Evolutionary conservation across 108 stramenopile genomes (phyloP).

Genomic region (Cyclotella baltica): DNA sequence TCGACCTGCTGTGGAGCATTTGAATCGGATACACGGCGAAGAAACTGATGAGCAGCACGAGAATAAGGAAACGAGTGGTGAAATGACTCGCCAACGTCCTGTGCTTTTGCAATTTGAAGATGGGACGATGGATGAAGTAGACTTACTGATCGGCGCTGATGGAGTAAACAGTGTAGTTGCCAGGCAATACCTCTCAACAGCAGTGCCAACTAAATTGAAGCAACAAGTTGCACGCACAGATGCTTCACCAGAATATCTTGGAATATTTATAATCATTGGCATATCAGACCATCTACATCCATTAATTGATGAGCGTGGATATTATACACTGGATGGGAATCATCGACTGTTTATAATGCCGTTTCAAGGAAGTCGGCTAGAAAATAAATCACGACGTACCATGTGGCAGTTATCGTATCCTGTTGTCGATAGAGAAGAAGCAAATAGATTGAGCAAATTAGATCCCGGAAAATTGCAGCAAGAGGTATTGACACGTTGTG

Average conservation of each 20-base stretch:
- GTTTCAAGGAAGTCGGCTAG: constrained; percentile 66
- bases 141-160: constrained; percentile 86
- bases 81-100: constrained; percentile 17
- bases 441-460: constrained; percentile 37
- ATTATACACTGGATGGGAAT: constrained; percentile 78
- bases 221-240: constrained; percentile 15
- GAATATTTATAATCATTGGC: constrained; percentile 80
- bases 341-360: constrained; percentile 91
- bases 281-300: constrained; percentile 75
- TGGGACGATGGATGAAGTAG: constrained; percentile 57
- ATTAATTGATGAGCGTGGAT: constrained; percentile 82
- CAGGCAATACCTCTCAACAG: constrained; percentile 44
- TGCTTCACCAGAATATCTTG: constrained; percentile 51
- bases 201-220: constrained; percentile 23
- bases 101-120: constrained; percentile 57
- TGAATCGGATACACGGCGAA: constrained; percentile 48
- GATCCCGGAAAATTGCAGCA: constrained; percentile 47
- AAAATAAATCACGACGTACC: constrained; percentile 50
- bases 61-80: too few relatives aligned
- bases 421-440: constrained; percentile 32
- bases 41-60: constrained; percentile 8
- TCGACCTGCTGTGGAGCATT: constrained; percentile 37
- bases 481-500: constrained; percentile 64
- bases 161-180: constrained; percentile 81
- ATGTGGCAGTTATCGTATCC: constrained; percentile 92